Evolutionary conservation across 2,329 filamentous ascomycete species (phyloP).

Genomic region (Fusarium sarcochroum): DNA sequence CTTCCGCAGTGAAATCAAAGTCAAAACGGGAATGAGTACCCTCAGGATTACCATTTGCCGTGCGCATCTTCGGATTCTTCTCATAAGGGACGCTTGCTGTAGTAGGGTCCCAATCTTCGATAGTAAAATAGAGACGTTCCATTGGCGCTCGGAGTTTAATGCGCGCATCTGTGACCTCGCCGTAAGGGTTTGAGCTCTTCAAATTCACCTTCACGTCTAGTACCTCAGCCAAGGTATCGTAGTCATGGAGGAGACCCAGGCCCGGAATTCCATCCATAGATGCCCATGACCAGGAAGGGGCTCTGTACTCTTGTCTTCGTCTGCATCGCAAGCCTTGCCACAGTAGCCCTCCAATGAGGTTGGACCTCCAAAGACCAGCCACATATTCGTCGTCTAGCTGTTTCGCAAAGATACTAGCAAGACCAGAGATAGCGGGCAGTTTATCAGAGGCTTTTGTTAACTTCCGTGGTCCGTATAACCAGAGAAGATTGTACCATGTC

Average conservation of each 20-base stretch:
- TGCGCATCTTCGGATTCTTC: not conserved
- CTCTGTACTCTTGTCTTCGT: not conserved
- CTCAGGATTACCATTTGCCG: not conserved
- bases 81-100: not conserved
- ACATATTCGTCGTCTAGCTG: not conserved
- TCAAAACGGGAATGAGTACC: not conserved
- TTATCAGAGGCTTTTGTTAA: conserved; percentile 11
- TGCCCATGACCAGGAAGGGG: conserved; percentile 2
- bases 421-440: conserved; percentile 8
- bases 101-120: not conserved
- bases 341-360: not conserved
- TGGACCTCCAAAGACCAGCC: not conserved
- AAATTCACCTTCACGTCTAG: not conserved
- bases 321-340: not conserved
- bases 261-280: not conserved
- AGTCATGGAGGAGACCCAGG: accelerated
- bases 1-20: not conserved
- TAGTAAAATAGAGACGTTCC: not conserved
- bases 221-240: not conserved
- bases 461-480: not conserved
- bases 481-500: not conserved
- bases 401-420: not conserved
- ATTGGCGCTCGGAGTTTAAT: not conserved
- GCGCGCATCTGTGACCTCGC: not conserved
- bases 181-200: conserved; percentile 1